Percentiles rank a stretch among this genome's conserved stretches.
Evolutionary conservation across 2,329 filamentous ascomycete species (phyloP).

Genomic region (Orbilia quercus): DNA sequence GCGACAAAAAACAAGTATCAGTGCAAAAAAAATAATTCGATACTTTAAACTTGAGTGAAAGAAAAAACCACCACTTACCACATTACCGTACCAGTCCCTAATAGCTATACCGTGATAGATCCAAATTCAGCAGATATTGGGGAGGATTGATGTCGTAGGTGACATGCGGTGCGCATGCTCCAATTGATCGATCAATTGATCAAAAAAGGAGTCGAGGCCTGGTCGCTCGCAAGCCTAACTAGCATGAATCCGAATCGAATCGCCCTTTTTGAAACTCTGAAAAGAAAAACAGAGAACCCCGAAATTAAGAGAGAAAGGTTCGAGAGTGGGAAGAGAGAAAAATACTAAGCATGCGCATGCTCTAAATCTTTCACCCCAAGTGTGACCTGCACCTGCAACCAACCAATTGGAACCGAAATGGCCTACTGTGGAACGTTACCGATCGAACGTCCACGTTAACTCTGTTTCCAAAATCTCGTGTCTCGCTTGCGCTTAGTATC

Average conservation of each 20-base stretch:
- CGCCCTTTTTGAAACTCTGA: not conserved
- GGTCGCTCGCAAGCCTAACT: not conserved
- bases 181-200: conserved; percentile 3
- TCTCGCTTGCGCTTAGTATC: no score
- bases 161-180: conserved; percentile 3
- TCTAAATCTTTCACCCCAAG: not conserved
- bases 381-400: not conserved
- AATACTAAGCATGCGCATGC: not conserved
- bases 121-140: not conserved
- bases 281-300: no score
- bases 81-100: not conserved
- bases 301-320: no score
- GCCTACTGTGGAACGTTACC: no score
- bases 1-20: no score
- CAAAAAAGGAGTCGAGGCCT: not conserved
- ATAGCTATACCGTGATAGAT: not conserved
- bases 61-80: conserved; percentile 3
- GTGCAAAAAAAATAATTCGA: no score
- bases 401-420: not conserved
- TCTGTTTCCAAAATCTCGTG: no score
- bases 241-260: not conserved
- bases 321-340: no score
- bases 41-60: no score
- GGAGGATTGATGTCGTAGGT: not conserved
- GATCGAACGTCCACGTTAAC: no score